phyloP scores from a whole-genome alignment of 371 early-diverging fungal genomes.

The Mortierella sp. region DNA sequence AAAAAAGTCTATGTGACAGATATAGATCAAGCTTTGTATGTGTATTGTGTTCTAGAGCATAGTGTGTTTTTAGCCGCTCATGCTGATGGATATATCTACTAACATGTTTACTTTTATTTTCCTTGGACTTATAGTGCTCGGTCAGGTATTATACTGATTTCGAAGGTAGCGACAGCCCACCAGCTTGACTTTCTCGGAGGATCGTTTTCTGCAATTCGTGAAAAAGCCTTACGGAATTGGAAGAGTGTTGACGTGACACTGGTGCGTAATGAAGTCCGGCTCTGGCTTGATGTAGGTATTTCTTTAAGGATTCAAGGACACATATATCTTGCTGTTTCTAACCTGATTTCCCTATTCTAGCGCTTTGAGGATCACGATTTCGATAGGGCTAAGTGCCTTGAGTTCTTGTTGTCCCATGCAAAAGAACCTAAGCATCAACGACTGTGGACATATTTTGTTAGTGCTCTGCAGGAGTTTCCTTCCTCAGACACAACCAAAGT shows the following conservation, averaged over 20 bases:
- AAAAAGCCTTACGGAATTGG: slow-evolving; percentile 10
- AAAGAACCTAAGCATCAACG: background rate
- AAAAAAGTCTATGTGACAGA: slow-evolving; percentile 16
- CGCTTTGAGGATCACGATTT: slow-evolving; percentile 14
- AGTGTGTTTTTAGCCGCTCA: background rate
- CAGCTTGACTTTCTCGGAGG: slow-evolving; percentile 5
- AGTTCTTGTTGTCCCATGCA: slow-evolving; percentile 6
- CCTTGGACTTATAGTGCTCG: slow-evolving; percentile 3
- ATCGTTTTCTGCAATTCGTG: slow-evolving; percentile 1
- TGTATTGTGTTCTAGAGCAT: slow-evolving; percentile 1
- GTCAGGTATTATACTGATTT: slow-evolving; percentile 4
- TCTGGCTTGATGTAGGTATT: background rate
- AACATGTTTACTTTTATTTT: background rate
- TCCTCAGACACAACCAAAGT: background rate
- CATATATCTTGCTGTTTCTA: background rate
- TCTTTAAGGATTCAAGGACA: slow-evolving; percentile 1
- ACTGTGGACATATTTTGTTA: slow-evolving; percentile 13
- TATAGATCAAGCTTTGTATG: slow-evolving; percentile 13
- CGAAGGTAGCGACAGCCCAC: slow-evolving; percentile 5
- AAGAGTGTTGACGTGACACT: slow-evolving; percentile 4
- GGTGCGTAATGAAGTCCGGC: slow-evolving; percentile 8
- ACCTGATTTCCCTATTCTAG: slow-evolving; percentile 1
- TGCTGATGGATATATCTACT: slow-evolving; percentile 6
- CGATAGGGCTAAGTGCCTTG: slow-evolving; percentile 12
- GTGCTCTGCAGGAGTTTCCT: slow-evolving; percentile 4